Conservation (phyloP, 225 moss, liverwort and hornwort species). For the Sphagnum tenellum region DNA sequence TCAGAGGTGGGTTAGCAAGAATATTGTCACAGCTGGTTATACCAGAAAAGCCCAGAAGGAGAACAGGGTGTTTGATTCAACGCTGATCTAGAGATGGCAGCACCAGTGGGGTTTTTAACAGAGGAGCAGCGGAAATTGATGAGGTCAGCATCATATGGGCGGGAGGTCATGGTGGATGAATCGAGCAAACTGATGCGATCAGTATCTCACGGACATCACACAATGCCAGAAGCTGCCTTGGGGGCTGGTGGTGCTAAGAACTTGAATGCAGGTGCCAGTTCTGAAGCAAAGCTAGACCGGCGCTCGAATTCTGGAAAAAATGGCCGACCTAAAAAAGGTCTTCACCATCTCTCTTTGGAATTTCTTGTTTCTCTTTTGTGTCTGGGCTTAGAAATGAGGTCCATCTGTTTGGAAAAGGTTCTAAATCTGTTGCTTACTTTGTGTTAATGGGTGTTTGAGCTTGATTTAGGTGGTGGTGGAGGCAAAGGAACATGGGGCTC, state of each 20-base stretch:
- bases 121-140: slow-evolving; percentile 93
- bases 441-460: not conserved
- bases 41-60: too few relatives aligned
- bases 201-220: slow-evolving; percentile 73
- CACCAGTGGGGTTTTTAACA: slow-evolving; percentile 74
- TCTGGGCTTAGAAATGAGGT: too few relatives aligned
- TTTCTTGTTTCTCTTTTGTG: too few relatives aligned
- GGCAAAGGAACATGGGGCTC: slow-evolving; percentile 96
- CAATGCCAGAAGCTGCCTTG: slow-evolving; percentile 18
- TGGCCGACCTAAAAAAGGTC: slow-evolving; percentile 91
- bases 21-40: too few relatives aligned
- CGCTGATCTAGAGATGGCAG: slow-evolving; percentile 35
- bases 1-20: too few relatives aligned
- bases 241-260: slow-evolving; percentile 25
- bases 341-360: not conserved
- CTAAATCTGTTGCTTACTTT: not conserved
- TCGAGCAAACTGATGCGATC: slow-evolving; percentile 87
- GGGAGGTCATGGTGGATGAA: slow-evolving; percentile 58
- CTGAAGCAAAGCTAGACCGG: slow-evolving; percentile 52
- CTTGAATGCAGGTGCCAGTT: slow-evolving; percentile 29
- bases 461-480: slow-evolving; percentile 59
- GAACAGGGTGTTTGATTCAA: too few relatives aligned
- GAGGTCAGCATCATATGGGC: slow-evolving; percentile 79
- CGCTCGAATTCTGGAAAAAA: slow-evolving; percentile 90
- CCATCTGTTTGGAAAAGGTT: too few relatives aligned